Evolutionary conservation across 805 yeast genomes (phyloP).

Genomic region (Sugiyamaella floridensis): DNA sequence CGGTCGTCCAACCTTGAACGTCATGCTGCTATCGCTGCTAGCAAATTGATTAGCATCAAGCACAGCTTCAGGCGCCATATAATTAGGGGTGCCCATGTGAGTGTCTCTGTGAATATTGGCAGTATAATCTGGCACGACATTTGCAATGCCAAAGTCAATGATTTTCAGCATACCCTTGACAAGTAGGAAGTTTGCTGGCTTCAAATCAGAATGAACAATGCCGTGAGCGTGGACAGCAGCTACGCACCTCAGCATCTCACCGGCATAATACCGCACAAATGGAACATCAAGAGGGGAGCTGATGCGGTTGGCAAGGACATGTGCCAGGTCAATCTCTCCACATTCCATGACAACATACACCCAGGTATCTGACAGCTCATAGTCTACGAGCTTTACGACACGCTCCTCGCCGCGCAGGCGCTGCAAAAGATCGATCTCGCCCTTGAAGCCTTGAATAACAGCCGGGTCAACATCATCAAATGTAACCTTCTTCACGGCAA

Average conservation of each 20-base stretch:
- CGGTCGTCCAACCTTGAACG: slow-evolving; percentile 79
- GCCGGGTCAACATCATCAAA: slow-evolving; percentile 70
- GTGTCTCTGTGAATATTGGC: slow-evolving; percentile 82
- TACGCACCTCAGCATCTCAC: slow-evolving; percentile 75
- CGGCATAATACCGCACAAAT: slow-evolving; percentile 72
- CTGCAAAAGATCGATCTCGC: slow-evolving; percentile 73
- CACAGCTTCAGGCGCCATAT: slow-evolving; percentile 96
- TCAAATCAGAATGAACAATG: slow-evolving; percentile 76
- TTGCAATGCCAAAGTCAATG: slow-evolving; percentile 89
- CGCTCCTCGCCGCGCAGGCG: slow-evolving; percentile 54
- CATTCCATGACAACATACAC: slow-evolving; percentile 84
- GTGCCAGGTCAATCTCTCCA: slow-evolving; percentile 86
- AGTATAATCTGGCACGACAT: slow-evolving; percentile 88
- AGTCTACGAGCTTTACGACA: slow-evolving; percentile 73
- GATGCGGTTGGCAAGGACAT: slow-evolving; percentile 56
- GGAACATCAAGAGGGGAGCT: slow-evolving; percentile 53
- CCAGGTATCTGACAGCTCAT: slow-evolving; percentile 57
- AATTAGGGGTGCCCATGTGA: slow-evolving; percentile 88
- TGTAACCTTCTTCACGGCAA: slow-evolving; percentile 75
- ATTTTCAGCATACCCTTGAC: slow-evolving; percentile 80
- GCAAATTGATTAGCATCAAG: slow-evolving; percentile 44
- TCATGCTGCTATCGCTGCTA: not conserved
- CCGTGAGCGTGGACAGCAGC: slow-evolving; percentile 81
- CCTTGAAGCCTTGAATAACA: slow-evolving; percentile 73
- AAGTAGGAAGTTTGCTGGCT: slow-evolving; percentile 45